Evolutionary conservation across 345 rosid genomes (phyloP).

Genomic region (Cochlearia excelsa): DNA sequence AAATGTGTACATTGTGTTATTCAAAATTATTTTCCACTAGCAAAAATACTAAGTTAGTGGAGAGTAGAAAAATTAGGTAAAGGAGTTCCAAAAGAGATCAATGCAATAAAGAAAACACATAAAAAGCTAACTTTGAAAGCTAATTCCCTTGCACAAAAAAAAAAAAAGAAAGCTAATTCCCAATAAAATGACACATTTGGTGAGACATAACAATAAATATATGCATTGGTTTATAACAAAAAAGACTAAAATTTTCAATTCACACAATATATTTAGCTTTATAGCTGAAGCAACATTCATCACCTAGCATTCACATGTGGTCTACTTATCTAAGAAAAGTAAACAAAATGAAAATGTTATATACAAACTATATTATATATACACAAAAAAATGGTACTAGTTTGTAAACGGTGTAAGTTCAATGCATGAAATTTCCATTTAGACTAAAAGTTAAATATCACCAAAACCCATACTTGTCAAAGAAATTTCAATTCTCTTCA

Average conservation of each 20-base stretch:
- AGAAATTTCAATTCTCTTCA: no score
- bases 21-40: no score
- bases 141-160: no score
- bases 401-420: no score
- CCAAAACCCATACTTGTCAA: no score
- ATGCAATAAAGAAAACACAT: constrained; percentile 32
- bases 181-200: no score
- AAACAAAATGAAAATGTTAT: constrained; percentile 2
- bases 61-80: constrained; percentile 39
- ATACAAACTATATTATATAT: no score
- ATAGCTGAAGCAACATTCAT: constrained; percentile 16
- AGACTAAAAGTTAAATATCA: no score
- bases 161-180: no score
- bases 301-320: constrained; percentile 13
- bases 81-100: constrained; percentile 37
- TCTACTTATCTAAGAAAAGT: constrained; percentile 14
- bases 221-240: constrained; percentile 14
- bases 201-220: constrained; percentile 19
- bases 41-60: constrained; percentile 27
- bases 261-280: neutral
- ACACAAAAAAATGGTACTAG: no score
- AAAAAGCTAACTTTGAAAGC: constrained; percentile 30
- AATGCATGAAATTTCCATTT: no score
- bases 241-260: constrained; percentile 5
- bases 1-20: neutral